A percentile compares a stretch with the other conserved stretches of the same genome.
phyloP scores from a whole-genome alignment of 768 basidiomycete species.

The Cystofilobasidium macerans region DNA sequence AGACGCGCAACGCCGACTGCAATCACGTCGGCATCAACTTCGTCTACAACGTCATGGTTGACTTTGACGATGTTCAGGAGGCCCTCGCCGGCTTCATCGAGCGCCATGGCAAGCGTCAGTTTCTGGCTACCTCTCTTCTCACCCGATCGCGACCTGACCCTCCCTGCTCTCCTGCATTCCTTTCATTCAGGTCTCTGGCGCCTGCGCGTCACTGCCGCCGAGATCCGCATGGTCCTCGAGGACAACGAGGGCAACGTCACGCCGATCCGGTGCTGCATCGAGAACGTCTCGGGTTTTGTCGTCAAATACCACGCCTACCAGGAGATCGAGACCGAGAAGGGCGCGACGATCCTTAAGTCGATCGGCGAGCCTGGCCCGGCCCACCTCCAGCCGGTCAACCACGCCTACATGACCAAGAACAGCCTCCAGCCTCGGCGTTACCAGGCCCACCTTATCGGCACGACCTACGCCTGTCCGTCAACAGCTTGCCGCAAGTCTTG shows the following conservation, averaged over 20 bases:
- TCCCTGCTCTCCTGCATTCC: neutral
- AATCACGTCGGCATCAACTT: conserved; percentile 58
- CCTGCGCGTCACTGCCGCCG: conserved; percentile 91
- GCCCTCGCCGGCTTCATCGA: conserved; percentile 99
- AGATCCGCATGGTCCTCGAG: conserved; percentile 89
- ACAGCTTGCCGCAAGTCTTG: too few relatives aligned
- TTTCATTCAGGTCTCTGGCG: conserved; percentile 61
- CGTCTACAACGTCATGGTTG: conserved; percentile 87
- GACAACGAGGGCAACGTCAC: conserved; percentile 89
- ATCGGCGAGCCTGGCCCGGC: conserved; percentile 87
- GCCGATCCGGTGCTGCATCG: conserved; percentile 93
- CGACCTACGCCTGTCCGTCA: conserved; percentile 67
- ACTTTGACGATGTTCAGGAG: conserved; percentile 90
- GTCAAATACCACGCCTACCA: conserved; percentile 98
- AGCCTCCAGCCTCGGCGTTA: conserved; percentile 97
- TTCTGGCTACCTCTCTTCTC: neutral
- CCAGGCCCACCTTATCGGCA: conserved; percentile 95
- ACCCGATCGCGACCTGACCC: neutral
- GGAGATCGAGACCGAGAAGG: conserved; percentile 92
- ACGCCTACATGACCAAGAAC: conserved; percentile 91
- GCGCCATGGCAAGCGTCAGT: conserved; percentile 69
- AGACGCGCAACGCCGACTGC: conserved; percentile 47
- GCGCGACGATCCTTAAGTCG: conserved; percentile 88
- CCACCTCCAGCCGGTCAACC: conserved; percentile 87
- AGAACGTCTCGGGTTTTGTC: conserved; percentile 97